These are phyloP conservation scores for Atractiella rhizophila DNA, from an alignment of 768 basidiomycete species.

Conservation along the genomic window DNA sequence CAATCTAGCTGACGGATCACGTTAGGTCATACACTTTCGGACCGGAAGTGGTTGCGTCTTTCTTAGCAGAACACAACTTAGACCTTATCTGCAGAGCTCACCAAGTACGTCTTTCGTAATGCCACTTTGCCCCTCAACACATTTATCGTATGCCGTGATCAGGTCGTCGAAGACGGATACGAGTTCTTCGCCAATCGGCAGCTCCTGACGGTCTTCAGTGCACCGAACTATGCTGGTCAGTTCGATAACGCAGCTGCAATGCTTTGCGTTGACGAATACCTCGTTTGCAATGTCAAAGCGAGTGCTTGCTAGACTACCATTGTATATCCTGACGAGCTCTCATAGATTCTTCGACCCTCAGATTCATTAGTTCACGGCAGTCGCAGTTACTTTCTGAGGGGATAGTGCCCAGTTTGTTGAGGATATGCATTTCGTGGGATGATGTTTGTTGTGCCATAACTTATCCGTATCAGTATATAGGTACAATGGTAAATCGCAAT, in stretches of 20 bases:
- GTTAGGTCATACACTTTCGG: constrained; percentile 98
- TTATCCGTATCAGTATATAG: too few relatives aligned
- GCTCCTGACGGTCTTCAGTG: constrained; percentile 86
- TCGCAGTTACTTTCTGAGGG: too few relatives aligned
- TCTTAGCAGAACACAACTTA: constrained; percentile 99
- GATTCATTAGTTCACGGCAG: too few relatives aligned
- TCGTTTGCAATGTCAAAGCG: constrained; percentile 95
- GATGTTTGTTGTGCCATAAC: too few relatives aligned
- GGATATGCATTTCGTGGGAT: too few relatives aligned
- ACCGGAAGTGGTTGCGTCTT: constrained; percentile 88
- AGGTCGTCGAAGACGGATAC: constrained; percentile 97
- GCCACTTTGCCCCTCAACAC: too few relatives aligned
- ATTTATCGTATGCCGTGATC: too few relatives aligned
- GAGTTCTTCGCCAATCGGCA: constrained; percentile 97
- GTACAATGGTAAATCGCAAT: too few relatives aligned
- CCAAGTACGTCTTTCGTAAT: too few relatives aligned
- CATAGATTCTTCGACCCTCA: too few relatives aligned
- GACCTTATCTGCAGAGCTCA: constrained; percentile 95
- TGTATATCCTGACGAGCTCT: too few relatives aligned
- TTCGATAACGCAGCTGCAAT: constrained; percentile 99
- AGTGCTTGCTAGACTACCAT: neutral
- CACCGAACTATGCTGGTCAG: constrained; percentile 82
- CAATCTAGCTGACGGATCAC: constrained; percentile 80
- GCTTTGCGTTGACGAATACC: constrained; percentile 97
- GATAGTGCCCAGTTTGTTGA: too few relatives aligned